Conservation (phyloP, 345 rosid genomes). For the Barbarea vulgaris region DNA sequence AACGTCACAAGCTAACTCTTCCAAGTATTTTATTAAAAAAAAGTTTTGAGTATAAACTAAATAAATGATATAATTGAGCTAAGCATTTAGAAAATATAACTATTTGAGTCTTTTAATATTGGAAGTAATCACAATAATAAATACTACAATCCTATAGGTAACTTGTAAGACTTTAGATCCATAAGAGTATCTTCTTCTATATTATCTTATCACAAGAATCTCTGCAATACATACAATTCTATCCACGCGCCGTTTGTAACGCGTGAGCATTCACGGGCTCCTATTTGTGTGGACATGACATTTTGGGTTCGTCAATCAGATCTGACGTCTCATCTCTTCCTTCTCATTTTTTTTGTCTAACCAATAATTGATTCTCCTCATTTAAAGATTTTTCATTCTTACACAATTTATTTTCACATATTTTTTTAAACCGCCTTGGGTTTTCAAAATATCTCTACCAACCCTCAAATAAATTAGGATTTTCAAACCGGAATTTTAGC, state of each 20-base stretch:
- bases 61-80: not conserved
- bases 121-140: slow-evolving; percentile 29
- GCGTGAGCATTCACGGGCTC: slow-evolving; percentile 6
- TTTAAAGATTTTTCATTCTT: not conserved
- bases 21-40: not conserved
- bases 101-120: not conserved
- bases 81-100: not conserved
- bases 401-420: not conserved
- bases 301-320: slow-evolving; percentile 13
- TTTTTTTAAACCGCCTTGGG: not conserved
- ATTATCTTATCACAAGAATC: slow-evolving; percentile 17
- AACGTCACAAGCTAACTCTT: slow-evolving; percentile 25
- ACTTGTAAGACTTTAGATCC: slow-evolving; percentile 35
- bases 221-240: not conserved
- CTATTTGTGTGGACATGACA: slow-evolving; percentile 32
- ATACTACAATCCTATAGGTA: not conserved
- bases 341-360: slow-evolving; percentile 13
- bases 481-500: not conserved
- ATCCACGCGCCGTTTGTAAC: slow-evolving; percentile 12
- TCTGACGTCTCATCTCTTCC: slow-evolving; percentile 34
- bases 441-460: not conserved
- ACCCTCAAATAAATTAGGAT: not conserved
- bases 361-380: slow-evolving; percentile 27
- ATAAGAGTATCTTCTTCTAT: not conserved
- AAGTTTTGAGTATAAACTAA: not conserved